Conservation (phyloP, 345 rosid genomes). For the Melastoma malabathricum region DNA sequence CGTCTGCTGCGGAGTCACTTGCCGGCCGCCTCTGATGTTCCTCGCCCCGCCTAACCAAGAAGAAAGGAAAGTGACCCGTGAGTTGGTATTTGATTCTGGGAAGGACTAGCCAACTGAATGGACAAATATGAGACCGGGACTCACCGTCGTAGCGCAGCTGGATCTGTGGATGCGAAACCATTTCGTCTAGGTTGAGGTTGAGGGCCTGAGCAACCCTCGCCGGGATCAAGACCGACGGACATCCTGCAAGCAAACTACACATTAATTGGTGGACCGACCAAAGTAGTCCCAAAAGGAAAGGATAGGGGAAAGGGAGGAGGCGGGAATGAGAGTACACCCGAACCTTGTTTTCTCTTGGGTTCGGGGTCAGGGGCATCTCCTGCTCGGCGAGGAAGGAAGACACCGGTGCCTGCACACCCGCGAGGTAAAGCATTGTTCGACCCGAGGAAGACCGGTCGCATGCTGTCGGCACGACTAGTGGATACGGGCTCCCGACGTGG, state of each 20-base stretch:
- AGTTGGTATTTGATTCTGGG: background rate
- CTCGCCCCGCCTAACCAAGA: slow-evolving; percentile 9
- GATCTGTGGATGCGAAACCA: slow-evolving; percentile 13
- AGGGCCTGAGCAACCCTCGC: slow-evolving; percentile 69
- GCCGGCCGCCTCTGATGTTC: slow-evolving; percentile 10
- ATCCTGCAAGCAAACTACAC: slow-evolving; percentile 9
- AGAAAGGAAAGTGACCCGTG: background rate
- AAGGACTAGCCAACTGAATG: background rate
- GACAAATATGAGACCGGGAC: background rate
- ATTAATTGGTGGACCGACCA: too few relatives aligned
- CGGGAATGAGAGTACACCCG: background rate
- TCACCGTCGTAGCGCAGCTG: slow-evolving; percentile 18
- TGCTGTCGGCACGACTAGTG: slow-evolving; percentile 20
- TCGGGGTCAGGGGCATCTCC: slow-evolving; percentile 17
- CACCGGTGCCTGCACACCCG: slow-evolving; percentile 74
- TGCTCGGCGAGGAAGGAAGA: slow-evolving; percentile 63
- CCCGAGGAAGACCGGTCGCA: slow-evolving; percentile 53
- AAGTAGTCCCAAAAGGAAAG: too few relatives aligned
- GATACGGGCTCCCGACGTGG: background rate
- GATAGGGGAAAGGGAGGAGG: background rate
- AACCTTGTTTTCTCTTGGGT: slow-evolving; percentile 36
- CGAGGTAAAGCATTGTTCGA: slow-evolving; percentile 18
- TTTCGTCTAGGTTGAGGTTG: slow-evolving; percentile 33
- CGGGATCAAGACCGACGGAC: slow-evolving; percentile 60
- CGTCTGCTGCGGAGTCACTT: slow-evolving; percentile 13